Evolutionary conservation across 176 grass and related monocot species (phyloP).

Genomic region (Zizania latifolia): DNA sequence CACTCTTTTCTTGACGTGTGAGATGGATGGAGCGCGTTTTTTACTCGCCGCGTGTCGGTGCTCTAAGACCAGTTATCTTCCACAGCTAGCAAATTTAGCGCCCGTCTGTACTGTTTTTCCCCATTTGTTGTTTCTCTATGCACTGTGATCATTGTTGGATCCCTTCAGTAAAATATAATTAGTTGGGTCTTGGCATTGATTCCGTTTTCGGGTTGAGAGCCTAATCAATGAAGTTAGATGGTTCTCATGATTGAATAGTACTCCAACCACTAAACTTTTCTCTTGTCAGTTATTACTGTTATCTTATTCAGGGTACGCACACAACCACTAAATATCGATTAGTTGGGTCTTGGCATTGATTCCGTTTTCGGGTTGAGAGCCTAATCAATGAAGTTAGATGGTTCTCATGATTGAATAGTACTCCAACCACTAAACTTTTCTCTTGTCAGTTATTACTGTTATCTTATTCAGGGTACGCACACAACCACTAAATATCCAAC

Average conservation of each 20-base stretch:
- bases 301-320: not conserved
- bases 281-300: not conserved
- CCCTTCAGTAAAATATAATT: not conserved
- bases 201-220: too few relatives aligned
- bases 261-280: not conserved
- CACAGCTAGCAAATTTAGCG: not conserved
- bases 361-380: too few relatives aligned
- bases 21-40: too few relatives aligned
- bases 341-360: too few relatives aligned
- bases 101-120: not conserved
- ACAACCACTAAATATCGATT: constrained; percentile 15
- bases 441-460: not conserved
- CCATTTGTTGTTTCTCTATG: not conserved
- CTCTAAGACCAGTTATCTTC: not conserved
- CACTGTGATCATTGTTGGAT: not conserved
- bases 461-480: not conserved
- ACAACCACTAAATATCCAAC: constrained; percentile 24
- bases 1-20: too few relatives aligned
- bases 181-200: too few relatives aligned
- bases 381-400: not conserved
- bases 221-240: not conserved
- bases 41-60: too few relatives aligned
- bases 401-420: not conserved
- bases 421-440: not conserved
- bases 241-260: not conserved